Conservation (phyloP, 805 yeast species). For the Komagataella mondaviorum region DNA sequence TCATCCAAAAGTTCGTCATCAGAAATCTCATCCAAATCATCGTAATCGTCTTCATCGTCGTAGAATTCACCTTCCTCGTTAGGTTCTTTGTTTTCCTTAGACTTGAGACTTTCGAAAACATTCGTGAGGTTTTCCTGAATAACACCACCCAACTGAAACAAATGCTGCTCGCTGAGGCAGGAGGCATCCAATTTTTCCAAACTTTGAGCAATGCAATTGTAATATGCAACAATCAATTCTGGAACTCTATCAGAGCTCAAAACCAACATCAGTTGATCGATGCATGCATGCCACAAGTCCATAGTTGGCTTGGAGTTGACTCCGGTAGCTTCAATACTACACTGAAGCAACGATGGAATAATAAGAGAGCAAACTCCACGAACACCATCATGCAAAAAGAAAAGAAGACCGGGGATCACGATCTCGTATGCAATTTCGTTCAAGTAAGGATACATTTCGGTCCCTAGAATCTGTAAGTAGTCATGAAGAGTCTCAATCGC, state of each 20-base stretch:
- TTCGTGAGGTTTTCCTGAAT: slow-evolving; percentile 51
- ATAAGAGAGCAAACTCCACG: slow-evolving; percentile 82
- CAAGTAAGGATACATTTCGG: slow-evolving; percentile 73
- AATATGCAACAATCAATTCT: slow-evolving; percentile 69
- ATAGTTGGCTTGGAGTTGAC: slow-evolving; percentile 40
- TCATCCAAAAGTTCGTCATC: slow-evolving; percentile 89
- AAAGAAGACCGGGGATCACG: slow-evolving; percentile 79
- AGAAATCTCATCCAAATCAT: slow-evolving; percentile 43
- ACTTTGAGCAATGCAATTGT: slow-evolving; percentile 55
- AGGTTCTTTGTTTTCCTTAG: slow-evolving; percentile 70
- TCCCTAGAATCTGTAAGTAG: slow-evolving; percentile 77
- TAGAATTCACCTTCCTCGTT: slow-evolving; percentile 58
- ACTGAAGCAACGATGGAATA: slow-evolving; percentile 62
- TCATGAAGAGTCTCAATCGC: slow-evolving; percentile 82
- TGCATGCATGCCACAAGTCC: slow-evolving; percentile 59
- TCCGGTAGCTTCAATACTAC: slow-evolving; percentile 43
- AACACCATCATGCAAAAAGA: slow-evolving; percentile 88
- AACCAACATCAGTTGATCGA: slow-evolving; percentile 53
- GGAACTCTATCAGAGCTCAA: slow-evolving; percentile 70
- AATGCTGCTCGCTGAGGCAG: slow-evolving; percentile 39
- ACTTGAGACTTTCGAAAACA: slow-evolving; percentile 54
- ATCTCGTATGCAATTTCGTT: slow-evolving; percentile 65
- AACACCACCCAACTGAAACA: slow-evolving; percentile 43
- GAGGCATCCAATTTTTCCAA: slow-evolving; percentile 55
- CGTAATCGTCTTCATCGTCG: neutral